These are phyloP conservation scores for Acanthochlamys bracteata DNA, from an alignment of 106 monocot genomes.

Conservation along the genomic window DNA sequence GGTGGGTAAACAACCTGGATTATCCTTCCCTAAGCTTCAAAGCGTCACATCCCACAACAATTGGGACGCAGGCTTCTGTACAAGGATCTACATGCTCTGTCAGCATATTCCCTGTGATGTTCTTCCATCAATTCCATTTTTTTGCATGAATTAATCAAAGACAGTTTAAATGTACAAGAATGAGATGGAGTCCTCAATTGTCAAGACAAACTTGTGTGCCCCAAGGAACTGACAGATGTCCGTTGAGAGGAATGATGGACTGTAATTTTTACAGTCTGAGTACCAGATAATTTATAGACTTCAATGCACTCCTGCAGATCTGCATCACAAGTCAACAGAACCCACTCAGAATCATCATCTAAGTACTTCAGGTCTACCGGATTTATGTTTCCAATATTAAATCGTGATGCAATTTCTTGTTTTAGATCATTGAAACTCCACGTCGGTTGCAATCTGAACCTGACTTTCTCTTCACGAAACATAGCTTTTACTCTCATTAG, in stretches of 20 bases:
- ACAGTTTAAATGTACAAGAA: no score
- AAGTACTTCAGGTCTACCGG: constrained; percentile 60
- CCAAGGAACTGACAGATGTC: not conserved
- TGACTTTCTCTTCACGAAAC: constrained; percentile 61
- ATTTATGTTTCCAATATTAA: constrained; percentile 21
- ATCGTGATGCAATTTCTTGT: constrained; percentile 43
- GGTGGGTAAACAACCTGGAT: no score
- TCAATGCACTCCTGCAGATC: constrained; percentile 69
- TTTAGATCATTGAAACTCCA: constrained; percentile 55
- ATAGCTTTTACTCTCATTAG: constrained; percentile 47
- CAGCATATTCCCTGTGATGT: no score
- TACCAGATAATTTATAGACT: constrained; percentile 37
- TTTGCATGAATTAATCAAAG: no score
- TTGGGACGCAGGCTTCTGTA: no score
- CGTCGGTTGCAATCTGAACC: constrained; percentile 40
- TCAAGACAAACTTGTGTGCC: not conserved
- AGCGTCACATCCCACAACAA: no score
- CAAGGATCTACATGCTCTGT: no score
- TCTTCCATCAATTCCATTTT: no score
- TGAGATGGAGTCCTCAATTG: not conserved
- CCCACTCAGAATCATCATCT: constrained; percentile 84
- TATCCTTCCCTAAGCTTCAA: no score
- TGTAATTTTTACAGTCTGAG: constrained; percentile 40
- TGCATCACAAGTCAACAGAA: constrained; percentile 64
- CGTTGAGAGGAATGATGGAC: constrained; percentile 13